A percentile compares a stretch with the other conserved stretches of the same genome.
Conservation (phyloP, 768 basidiomycete species). For the Postia placenta region DNA sequence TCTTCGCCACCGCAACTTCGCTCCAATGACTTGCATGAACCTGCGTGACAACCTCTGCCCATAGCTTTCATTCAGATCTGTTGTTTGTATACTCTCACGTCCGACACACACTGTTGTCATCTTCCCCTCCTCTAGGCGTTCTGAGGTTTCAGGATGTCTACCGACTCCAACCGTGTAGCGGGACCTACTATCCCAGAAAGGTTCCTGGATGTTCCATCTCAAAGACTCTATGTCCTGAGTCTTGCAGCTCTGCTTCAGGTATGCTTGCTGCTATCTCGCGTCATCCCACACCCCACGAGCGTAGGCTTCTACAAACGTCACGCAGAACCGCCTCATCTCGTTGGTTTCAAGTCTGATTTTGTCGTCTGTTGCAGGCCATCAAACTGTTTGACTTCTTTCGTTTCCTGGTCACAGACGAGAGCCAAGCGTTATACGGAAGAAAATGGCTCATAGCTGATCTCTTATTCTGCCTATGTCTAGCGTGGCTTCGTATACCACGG, state of each 20-base stretch:
- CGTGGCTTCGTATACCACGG: conserved; percentile 67
- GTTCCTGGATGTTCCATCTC: conserved; percentile 70
- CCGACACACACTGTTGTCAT: no score
- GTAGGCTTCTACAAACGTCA: no score
- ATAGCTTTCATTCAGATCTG: no score
- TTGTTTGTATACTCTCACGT: no score
- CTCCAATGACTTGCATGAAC: no score
- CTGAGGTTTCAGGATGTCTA: conserved; percentile 17
- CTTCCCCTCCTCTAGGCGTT: no score
- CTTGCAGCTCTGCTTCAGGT: conserved; percentile 76
- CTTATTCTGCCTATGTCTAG: conserved; percentile 49
- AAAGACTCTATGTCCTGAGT: conserved; percentile 73
- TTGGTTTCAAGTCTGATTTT: no score
- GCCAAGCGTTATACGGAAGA: conserved; percentile 36
- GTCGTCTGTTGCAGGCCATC: conserved; percentile 44
- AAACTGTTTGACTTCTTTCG: conserved; percentile 70
- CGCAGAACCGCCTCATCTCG: no score
- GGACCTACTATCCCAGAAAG: conserved; percentile 65
- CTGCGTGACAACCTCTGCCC: no score
- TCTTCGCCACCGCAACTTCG: no score
- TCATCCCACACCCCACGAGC: no score
- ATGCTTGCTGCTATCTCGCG: no score
- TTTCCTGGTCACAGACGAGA: conserved; percentile 41
- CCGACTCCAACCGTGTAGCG: conserved; percentile 5
- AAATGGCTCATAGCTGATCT: conserved; percentile 77